Base-by-base conservation (phyloP, 2,329 filamentous ascomycete genomes). In the Fusarium pseudocircinatum region DNA sequence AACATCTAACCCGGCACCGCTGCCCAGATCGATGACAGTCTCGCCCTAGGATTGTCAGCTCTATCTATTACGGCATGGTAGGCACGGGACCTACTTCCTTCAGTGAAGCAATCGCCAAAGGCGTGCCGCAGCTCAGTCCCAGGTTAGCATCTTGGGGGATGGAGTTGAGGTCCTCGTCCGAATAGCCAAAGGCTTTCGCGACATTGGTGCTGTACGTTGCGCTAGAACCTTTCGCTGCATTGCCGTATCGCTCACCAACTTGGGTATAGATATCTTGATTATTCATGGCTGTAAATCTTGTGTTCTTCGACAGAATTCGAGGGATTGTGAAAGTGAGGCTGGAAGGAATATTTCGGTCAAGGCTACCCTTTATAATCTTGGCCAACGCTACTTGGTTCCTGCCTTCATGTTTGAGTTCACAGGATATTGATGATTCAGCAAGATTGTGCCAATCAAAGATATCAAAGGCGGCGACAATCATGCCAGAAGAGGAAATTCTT, bases 101-200 rank as follows among this genome's bases (percentile, higher is more conserved):
- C 7, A 69, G 32, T 2, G 58, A 40, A 3, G 66, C 63, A 1
- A 56, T 22, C 2, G 49, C 66, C 16, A 61, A 42, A 4, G 66
- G 66, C 18, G 43, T 69, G 7, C 66, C 49, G 0, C 63, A 68
- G 3, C 57, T 63, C 2, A 69, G 34, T 1, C 66, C 66, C 13
- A 69, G 8, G 12, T 69, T 68, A 2, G 49, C 66, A 7, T 26
- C 49, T 1, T 63, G 43, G 2, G 66, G 63, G 16, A 68, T 40
- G 0, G 28, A 53, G 4, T 34, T 22, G 4, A 69, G 66, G 5
- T 69, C 66, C 12, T 69, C 37, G 2, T 57, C 18, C 1, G 57
- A 68, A 34, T 68, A 69, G 4, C 63, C 66, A 4, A 69, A 69
- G 3, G 57, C 63, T 40, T 56, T 68, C 4, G 66, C 66, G 7